Evolutionary conservation across 2,329 filamentous ascomycete genomes (phyloP), one percentile per base, ranked within the genome.

Genomic region (Hypomyces perniciosus): DNA sequence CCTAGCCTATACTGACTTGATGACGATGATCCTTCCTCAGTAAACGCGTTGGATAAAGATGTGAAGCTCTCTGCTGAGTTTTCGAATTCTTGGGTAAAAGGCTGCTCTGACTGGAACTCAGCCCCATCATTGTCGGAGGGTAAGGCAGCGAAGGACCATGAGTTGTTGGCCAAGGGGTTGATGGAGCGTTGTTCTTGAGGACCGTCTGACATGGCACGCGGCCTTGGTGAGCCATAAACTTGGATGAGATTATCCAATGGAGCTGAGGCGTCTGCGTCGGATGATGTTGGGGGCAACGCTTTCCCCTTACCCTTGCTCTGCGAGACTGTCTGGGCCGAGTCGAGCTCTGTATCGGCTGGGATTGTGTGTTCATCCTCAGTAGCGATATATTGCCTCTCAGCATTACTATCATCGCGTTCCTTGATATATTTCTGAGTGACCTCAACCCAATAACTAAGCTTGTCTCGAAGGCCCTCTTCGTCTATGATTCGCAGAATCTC

Each of bases 401-500:
- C 27, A 30, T 29, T 34, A 38, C 13, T 41, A n/a, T 46, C 48
- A 8, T 51, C 37, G 45, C 47, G 54, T 65, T 69, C 53, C 5
- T 41, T 27, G 56, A 63, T 54, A 64, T 60, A 59, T 39, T 58
- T 58, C 4, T 59, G 72, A 54, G 82, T 80, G 27, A 79, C 69
- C 31, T 75, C 72, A 8, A 85, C 73, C 72, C 83, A 81, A 62
- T 81, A 80, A 8, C 72, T 70, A 33, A 88, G 72, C 45, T 78
- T 76, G 8, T 81, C 78, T 50, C 79, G 73, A 2, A 81, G 72
- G 4, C 77, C 74, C 57, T 86, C 82, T 35, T 80, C 75, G 37
- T 78, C 75, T 31, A 86, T 82, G 26, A 87, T 80, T 38, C 74
- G 70, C 3, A 85, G 57, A 28, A 87, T 80, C 52, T 74, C 75